A percentile compares a stretch with the other conserved stretches of the same genome.
phyloP scores from a whole-genome alignment of 2,329 filamentous ascomycete species.

The Cladosporium austrohemisphaericum region DNA sequence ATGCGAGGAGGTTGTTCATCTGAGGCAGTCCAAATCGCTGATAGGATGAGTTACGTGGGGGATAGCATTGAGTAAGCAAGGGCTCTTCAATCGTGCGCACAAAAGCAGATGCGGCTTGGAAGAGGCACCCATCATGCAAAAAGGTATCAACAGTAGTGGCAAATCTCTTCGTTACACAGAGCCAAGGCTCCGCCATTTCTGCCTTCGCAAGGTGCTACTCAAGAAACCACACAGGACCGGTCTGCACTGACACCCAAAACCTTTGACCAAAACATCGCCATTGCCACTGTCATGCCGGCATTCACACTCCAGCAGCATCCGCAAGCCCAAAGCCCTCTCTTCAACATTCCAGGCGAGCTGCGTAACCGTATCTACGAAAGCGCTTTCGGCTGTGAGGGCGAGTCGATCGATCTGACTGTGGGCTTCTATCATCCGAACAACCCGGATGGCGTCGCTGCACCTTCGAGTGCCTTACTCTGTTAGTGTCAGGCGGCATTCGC shows the following conservation, averaged over 20 bases:
- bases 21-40: too few relatives aligned
- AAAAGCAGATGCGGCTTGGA: too few relatives aligned
- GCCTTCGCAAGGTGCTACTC: too few relatives aligned
- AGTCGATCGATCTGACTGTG: too few relatives aligned
- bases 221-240: too few relatives aligned
- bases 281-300: neutral
- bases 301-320: neutral
- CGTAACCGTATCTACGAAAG: neutral
- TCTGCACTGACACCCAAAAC: too few relatives aligned
- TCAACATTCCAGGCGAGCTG: neutral
- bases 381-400: too few relatives aligned
- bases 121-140: too few relatives aligned
- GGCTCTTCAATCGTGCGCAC: neutral
- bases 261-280: neutral
- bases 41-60: too few relatives aligned
- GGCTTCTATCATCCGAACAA: neutral
- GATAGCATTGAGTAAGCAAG: neutral
- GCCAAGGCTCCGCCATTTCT: too few relatives aligned
- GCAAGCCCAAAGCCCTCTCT: neutral
- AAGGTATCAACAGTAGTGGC: too few relatives aligned
- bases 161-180: too few relatives aligned
- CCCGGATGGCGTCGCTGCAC: neutral
- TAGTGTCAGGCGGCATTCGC: neutral
- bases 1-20: slow-evolving; percentile 64
- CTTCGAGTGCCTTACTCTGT: neutral